Conservation (phyloP, 2,329 filamentous ascomycete species). For the Cladophialophora bantiana region DNA sequence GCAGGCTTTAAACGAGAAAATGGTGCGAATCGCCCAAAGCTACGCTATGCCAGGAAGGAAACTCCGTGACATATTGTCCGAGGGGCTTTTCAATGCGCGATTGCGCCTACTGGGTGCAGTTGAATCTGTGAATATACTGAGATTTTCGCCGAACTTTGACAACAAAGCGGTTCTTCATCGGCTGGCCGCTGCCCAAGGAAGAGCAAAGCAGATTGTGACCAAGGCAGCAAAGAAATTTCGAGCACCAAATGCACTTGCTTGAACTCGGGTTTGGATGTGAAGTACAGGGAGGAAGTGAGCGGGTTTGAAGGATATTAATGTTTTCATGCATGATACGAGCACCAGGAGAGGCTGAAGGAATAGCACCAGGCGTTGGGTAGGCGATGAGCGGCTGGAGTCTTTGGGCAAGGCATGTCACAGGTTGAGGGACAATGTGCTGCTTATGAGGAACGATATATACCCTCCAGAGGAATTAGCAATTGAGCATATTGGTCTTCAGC, state of each 20-base stretch:
- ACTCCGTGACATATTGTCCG: conserved; percentile 6
- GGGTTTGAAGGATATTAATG: not conserved
- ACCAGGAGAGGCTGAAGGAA: not conserved
- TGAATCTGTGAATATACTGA: not conserved
- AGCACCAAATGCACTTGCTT: conserved; percentile 3
- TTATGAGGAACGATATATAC: conserved; percentile 18
- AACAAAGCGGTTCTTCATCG: conserved; percentile 15
- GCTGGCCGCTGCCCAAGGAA: conserved; percentile 29
- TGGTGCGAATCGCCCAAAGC: conserved; percentile 3
- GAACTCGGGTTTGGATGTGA: not conserved
- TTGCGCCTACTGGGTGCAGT: conserved; percentile 4
- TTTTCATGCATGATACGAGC: not conserved
- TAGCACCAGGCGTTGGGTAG: conserved; percentile 13
- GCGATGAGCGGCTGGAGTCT: not conserved
- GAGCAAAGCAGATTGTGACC: conserved; percentile 31
- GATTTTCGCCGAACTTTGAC: conserved; percentile 1
- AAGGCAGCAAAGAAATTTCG: conserved; percentile 19
- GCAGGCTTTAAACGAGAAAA: conserved; percentile 1
- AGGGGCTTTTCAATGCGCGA: conserved; percentile 6
- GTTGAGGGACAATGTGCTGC: not conserved
- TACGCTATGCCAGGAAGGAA: conserved; percentile 8
- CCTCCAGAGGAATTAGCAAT: conserved; percentile 3
- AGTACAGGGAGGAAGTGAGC: conserved; percentile 2
- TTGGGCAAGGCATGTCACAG: not conserved
- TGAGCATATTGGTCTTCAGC: not conserved